Base-by-base conservation (phyloP, 495 filamentous ascomycete genomes). In the Annulohypoxylon maeteangense region DNA sequence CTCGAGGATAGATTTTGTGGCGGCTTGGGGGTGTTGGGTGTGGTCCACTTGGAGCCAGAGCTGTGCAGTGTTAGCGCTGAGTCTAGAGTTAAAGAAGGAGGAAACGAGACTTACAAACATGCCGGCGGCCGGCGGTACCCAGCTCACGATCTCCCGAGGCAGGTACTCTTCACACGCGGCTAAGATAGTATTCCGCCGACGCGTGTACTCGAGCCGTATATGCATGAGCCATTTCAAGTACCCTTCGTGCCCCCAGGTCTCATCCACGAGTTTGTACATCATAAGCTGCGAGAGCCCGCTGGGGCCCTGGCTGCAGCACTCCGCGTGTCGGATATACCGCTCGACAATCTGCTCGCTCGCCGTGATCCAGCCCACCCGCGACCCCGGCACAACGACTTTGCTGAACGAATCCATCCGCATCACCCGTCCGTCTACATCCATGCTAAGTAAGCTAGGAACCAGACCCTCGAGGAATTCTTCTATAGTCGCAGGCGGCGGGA, bases 181-280 rank as follows among this genome's bases (percentile, higher is more conserved):
- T n/a, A 97, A 82, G 55, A 99, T 84, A 12, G 87, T 84, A 72
- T 98, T 86, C 36, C 95, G 81, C 42, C 95, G 87, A 65, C 81
- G 78, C 16, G 94, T 95, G 74, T 99, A 99, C 77, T 93, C 87
- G 76, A 90, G 76, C n/a, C 93, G 86, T 55, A 99, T 78, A 73
- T 92, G 82, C 70, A 97, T 92, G 76, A 99, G 80, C 95, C 95
- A 99, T 72, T 92, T 86, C 10, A 99, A 74, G 76, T 92, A 99
- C 0, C 96, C 95, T n/a, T 84, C 82, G 76, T 99, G 95, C 22
- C 94, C 95, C 95, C 95, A 99, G 55, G 88, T 86, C 78, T 97
- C 94, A 61, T 99, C 95, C 7, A 99, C 83, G 64, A 99, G 84
- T 80, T 95, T 97, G 81, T 89, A 95, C 60, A 98, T 78, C 7